phyloP scores from a whole-genome alignment of 768 basidiomycete species.

The Collybiopsis confluens region DNA sequence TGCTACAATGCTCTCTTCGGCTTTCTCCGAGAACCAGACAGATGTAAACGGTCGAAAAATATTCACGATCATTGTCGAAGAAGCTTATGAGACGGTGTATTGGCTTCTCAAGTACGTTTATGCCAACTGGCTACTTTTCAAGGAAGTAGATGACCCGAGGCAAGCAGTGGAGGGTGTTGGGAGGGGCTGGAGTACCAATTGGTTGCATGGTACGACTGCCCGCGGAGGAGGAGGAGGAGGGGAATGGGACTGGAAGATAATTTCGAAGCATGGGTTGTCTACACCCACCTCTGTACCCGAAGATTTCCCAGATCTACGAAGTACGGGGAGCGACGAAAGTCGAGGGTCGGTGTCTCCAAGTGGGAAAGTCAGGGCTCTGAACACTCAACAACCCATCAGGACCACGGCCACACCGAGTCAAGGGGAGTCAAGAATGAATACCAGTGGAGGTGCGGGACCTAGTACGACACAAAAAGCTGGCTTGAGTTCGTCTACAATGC shows the following conservation, averaged over 20 bases:
- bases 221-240: conserved; percentile 27
- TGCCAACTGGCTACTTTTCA: conserved; percentile 70
- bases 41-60: conserved; percentile 43
- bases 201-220: conserved; percentile 28
- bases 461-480: conserved; percentile 7
- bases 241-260: conserved; percentile 73
- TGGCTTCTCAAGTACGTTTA: conserved; percentile 79
- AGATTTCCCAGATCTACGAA: conserved; percentile 35
- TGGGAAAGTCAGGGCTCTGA: neutral
- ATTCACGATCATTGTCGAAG: conserved; percentile 68
- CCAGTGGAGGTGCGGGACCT: conserved; percentile 10
- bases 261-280: conserved; percentile 37
- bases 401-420: neutral
- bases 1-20: conserved; percentile 65
- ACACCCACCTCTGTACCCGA: conserved; percentile 18
- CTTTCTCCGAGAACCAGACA: conserved; percentile 54
- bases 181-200: conserved; percentile 61
- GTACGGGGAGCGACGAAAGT: conserved; percentile 51
- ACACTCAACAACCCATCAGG: neutral
- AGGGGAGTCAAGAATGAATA: too few relatives aligned
- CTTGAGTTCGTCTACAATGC: conserved; percentile 1
- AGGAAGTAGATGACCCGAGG: conserved; percentile 64
- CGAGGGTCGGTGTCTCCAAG: conserved; percentile 22
- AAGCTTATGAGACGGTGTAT: conserved; percentile 74
- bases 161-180: conserved; percentile 64